A percentile compares a stretch with the other conserved stretches of the same genome.
Evolutionary conservation across 2,329 filamentous ascomycete species (phyloP).

Genomic region (Penicillium digitatum): DNA sequence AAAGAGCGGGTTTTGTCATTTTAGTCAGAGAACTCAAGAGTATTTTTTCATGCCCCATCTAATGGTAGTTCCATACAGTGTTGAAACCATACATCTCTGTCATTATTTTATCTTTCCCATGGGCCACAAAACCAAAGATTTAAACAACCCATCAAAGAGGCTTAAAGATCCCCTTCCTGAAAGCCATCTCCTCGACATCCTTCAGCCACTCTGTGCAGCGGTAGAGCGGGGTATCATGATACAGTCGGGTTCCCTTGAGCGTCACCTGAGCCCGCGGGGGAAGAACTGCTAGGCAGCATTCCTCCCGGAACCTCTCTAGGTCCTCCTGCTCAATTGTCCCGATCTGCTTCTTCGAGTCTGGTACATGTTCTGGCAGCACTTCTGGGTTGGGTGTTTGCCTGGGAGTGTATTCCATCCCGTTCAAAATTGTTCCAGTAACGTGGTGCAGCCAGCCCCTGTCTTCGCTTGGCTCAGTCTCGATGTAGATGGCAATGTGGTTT

Average conservation of each 20-base stretch:
- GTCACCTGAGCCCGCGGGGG: conserved; percentile 16
- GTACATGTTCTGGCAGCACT: conserved; percentile 5
- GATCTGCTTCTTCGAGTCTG: conserved; percentile 13
- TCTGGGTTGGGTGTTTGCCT: conserved; percentile 9
- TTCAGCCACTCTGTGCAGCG: conserved; percentile 16
- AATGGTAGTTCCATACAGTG: too few relatives aligned
- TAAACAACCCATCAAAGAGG: not conserved
- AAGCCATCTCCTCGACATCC: conserved; percentile 16
- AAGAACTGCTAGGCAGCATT: conserved; percentile 12
- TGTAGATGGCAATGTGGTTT: conserved; percentile 19
- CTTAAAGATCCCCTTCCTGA: conserved; percentile 17
- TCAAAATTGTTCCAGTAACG: conserved; percentile 18
- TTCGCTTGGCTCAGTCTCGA: conserved; percentile 14
- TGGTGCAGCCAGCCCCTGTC: conserved; percentile 12
- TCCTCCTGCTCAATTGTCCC: conserved; percentile 13
- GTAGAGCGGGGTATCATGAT: conserved; percentile 15
- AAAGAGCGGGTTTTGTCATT: too few relatives aligned
- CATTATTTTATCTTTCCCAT: too few relatives aligned
- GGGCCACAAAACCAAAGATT: not conserved
- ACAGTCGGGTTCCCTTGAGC: conserved; percentile 5
- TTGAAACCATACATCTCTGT: too few relatives aligned
- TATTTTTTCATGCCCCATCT: too few relatives aligned
- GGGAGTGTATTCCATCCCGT: conserved; percentile 15
- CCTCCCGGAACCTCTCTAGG: conserved; percentile 9
- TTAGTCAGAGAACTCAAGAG: too few relatives aligned